Evolutionary conservation across 441 rosid species (phyloP).

Genomic region (Corymbia citriodora): DNA sequence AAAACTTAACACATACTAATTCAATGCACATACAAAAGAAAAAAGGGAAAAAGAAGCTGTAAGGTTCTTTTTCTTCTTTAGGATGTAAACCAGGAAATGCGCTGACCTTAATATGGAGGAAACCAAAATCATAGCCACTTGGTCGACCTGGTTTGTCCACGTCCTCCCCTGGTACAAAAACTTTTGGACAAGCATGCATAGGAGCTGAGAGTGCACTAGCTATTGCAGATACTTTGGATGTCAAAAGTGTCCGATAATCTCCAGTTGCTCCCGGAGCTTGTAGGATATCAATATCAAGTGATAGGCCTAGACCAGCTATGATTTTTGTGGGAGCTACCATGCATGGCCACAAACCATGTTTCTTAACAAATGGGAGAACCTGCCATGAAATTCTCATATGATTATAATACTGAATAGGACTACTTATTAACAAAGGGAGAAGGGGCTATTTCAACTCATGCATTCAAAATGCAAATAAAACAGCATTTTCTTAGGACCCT

Average conservation of each 20-base stretch:
- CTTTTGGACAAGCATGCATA: conserved; percentile 40
- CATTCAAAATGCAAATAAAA: not conserved
- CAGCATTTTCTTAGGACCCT: not conserved
- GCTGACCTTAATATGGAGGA: conserved; percentile 22
- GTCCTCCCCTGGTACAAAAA: conserved; percentile 86
- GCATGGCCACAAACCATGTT: conserved; percentile 87
- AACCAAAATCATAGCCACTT: conserved; percentile 90
- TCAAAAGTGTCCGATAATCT: conserved; percentile 81
- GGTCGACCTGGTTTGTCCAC: conserved; percentile 60
- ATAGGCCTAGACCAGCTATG: conserved; percentile 91
- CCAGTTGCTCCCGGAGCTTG: conserved; percentile 74
- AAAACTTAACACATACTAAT: not conserved
- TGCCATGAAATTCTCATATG: conserved; percentile 9
- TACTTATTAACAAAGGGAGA: not conserved
- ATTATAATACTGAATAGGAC: not conserved
- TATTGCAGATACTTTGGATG: conserved; percentile 78
- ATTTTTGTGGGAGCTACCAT: conserved; percentile 99
- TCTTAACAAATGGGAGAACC: conserved; percentile 74
- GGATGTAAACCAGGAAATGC: not conserved
- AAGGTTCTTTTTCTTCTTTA: not conserved
- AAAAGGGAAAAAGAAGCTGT: not conserved
- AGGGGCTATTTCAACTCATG: not conserved
- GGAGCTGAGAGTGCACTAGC: conserved; percentile 86
- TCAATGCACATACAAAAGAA: not conserved
- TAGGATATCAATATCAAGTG: conserved; percentile 86